phyloP scores from a whole-genome alignment of 2,329 filamentous ascomycete genomes.

The Beauveria brongniartii region DNA sequence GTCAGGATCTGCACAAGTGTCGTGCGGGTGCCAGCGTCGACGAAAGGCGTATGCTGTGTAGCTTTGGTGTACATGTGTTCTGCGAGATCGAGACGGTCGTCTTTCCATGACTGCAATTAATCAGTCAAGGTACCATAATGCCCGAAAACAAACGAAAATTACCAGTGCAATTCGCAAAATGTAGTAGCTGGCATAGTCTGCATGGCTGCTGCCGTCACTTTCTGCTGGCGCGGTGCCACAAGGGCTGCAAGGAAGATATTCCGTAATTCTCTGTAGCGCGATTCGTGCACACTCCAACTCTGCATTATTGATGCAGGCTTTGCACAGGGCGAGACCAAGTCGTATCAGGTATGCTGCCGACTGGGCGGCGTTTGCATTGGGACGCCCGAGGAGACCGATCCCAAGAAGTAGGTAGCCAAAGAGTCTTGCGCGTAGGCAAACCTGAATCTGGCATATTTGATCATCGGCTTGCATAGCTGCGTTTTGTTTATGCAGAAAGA shows the following conservation, averaged over 20 bases:
- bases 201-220: not conserved
- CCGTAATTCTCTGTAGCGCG: conserved; percentile 56
- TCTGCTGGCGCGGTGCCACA: not conserved
- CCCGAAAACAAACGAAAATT: conserved; percentile 19
- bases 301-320: conserved; percentile 35
- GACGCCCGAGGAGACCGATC: not conserved
- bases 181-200: not conserved
- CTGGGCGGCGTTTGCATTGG: not conserved
- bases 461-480: not conserved
- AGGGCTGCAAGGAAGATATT: conserved; percentile 32
- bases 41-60: not conserved
- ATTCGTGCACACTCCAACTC: conserved; percentile 51
- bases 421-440: not conserved
- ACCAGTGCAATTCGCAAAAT: conserved; percentile 57
- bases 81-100: conserved; percentile 64
- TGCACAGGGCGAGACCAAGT: conserved; percentile 60
- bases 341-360: conserved; percentile 48
- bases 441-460: not conserved
- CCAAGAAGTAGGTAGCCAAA: conserved; percentile 4
- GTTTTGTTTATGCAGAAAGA: not conserved
- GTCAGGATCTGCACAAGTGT: not conserved
- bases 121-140: not conserved
- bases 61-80: conserved; percentile 68
- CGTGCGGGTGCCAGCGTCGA: not conserved
- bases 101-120: conserved; percentile 58